Evolutionary conservation across 2,329 filamentous ascomycete species (phyloP).

Genomic region (Diaporthe batatas): DNA sequence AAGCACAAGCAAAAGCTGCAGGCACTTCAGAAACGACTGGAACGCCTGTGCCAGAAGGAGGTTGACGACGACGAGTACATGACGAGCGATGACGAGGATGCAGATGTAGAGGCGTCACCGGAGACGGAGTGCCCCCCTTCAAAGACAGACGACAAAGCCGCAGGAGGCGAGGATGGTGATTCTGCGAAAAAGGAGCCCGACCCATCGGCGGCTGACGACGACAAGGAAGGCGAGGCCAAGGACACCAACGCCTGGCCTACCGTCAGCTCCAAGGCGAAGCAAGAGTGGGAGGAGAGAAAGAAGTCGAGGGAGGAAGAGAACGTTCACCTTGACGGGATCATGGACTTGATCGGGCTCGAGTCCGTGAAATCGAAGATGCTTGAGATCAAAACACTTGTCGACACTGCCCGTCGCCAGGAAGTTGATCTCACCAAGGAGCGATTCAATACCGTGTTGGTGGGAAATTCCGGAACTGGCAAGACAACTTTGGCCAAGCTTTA

Average conservation of each 20-base stretch:
- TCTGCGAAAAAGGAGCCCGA: not conserved
- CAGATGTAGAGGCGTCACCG: conserved; percentile 2
- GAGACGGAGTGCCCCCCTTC: not conserved
- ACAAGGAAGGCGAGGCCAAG: not conserved
- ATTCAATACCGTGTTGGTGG: conserved; percentile 78
- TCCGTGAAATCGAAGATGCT: conserved; percentile 33
- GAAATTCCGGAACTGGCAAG: conserved; percentile 81
- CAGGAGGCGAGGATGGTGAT: not conserved
- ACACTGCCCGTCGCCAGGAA: conserved; percentile 27
- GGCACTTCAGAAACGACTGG: conserved; percentile 25
- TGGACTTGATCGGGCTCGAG: conserved; percentile 32
- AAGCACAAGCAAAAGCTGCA: conserved; percentile 26
- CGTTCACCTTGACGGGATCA: conserved; percentile 9
- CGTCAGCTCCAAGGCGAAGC: conserved; percentile 22
- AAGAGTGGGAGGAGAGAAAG: conserved; percentile 29
- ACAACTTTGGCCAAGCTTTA: conserved; percentile 82
- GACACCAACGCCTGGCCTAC: conserved; percentile 28
- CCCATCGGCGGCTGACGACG: not conserved
- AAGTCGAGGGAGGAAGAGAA: conserved; percentile 15
- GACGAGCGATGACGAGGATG: conserved; percentile 20
- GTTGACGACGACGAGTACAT: conserved; percentile 20
- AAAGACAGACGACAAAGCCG: not conserved
- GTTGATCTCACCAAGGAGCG: conserved; percentile 24
- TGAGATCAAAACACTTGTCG: conserved; percentile 32
- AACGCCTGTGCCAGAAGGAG: conserved; percentile 29